A percentile compares a stretch with the other conserved stretches of the same genome.
Evolutionary conservation across 768 basidiomycete genomes (phyloP).

Genomic region (Suillus lakei): DNA sequence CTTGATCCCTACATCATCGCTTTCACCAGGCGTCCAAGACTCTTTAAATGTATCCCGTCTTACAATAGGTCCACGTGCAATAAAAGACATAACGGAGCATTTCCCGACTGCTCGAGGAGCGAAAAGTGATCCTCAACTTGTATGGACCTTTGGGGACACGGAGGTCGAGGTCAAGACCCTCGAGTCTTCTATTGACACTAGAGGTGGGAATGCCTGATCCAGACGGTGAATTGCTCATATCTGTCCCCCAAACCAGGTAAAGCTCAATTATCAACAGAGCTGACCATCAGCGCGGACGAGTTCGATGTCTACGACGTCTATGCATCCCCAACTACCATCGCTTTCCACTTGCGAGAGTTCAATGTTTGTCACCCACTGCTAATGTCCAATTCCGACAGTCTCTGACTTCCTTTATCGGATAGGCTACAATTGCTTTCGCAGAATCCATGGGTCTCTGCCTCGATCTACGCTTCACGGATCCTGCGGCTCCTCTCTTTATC

Average conservation of each 20-base stretch:
- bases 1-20: conserved; percentile 57
- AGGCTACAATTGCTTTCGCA: conserved; percentile 84
- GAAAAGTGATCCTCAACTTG: conserved; percentile 76
- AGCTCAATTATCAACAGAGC: conserved; percentile 73
- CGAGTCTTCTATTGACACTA: conserved; percentile 67
- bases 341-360: conserved; percentile 85
- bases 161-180: conserved; percentile 74
- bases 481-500: conserved; percentile 75
- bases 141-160: conserved; percentile 76
- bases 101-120: conserved; percentile 67
- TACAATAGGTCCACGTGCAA: conserved; percentile 70
- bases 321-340: conserved; percentile 66
- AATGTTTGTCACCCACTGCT: conserved; percentile 50
- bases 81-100: conserved; percentile 83
- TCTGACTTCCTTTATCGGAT: conserved; percentile 8
- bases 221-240: not conserved
- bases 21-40: conserved; percentile 71
- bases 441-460: conserved; percentile 69
- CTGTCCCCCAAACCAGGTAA: conserved; percentile 44
- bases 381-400: not conserved
- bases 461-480: conserved; percentile 77
- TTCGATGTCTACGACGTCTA: conserved; percentile 79
- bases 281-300: conserved; percentile 77
- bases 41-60: conserved; percentile 62
- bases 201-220: conserved; percentile 45